Evolutionary conservation across 345 rosid genomes (phyloP).

Genomic region (Gossypium mustelinum): DNA sequence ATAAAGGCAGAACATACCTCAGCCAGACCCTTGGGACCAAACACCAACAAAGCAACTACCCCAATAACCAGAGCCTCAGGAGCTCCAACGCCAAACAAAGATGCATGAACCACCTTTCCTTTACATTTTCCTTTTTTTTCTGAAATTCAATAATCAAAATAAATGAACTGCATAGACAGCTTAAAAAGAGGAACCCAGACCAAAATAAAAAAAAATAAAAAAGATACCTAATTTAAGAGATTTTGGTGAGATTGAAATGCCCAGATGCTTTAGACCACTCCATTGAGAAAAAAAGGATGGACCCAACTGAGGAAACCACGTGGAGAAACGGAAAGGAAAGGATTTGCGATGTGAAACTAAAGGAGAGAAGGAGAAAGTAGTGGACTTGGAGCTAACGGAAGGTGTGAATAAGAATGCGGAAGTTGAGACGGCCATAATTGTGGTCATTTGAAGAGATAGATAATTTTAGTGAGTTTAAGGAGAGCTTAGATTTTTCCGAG

Average conservation of each 20-base stretch:
- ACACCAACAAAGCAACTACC: constrained; percentile 92
- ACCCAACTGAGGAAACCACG: constrained; percentile 38
- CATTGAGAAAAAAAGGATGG: constrained; percentile 44
- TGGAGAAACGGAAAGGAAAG: constrained; percentile 29
- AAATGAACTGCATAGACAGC: background rate
- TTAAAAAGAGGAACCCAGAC: constrained; percentile 8
- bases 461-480: background rate
- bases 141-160: constrained; percentile 20
- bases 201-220: background rate
- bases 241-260: constrained; percentile 47
- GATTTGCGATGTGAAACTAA: constrained; percentile 28
- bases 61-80: constrained; percentile 99
- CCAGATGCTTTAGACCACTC: constrained; percentile 72
- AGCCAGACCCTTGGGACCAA: constrained; percentile 98
- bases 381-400: constrained; percentile 32
- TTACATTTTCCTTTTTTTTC: constrained; percentile 49
- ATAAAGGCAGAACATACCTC: constrained; percentile 52
- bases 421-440: constrained; percentile 37
- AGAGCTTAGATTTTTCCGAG: constrained; percentile 8
- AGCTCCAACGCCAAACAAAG: constrained; percentile 97
- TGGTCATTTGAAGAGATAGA: background rate
- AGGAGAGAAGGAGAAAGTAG: constrained; percentile 20
- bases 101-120: constrained; percentile 53
- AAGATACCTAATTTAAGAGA: constrained; percentile 45
- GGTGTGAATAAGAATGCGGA: constrained; percentile 26